phyloP scores from a whole-genome alignment of 495 filamentous ascomycete species.

The Penicillium taxi region DNA sequence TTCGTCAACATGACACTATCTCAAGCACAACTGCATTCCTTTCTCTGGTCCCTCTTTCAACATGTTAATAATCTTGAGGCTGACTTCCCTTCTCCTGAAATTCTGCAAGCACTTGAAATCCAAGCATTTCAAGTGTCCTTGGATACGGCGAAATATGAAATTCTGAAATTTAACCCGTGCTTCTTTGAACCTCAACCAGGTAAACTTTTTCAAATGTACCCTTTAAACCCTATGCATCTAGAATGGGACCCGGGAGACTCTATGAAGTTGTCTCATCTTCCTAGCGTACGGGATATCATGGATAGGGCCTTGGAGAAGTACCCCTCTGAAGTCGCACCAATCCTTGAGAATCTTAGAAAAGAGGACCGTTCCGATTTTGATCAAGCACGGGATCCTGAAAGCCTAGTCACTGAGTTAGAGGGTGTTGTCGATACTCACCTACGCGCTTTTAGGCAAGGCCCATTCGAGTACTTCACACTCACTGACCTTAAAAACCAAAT shows the following conservation, averaged over 20 bases:
- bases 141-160: not conserved
- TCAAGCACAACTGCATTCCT: too few relatives aligned
- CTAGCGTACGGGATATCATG: not conserved
- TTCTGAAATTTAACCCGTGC: slow-evolving; percentile 2
- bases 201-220: slow-evolving; percentile 1
- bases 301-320: not conserved
- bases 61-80: not conserved
- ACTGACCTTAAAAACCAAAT: too few relatives aligned
- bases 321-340: too few relatives aligned
- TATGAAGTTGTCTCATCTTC: not conserved
- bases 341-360: too few relatives aligned
- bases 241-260: too few relatives aligned
- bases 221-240: not conserved
- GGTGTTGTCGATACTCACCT: too few relatives aligned
- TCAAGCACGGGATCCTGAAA: too few relatives aligned
- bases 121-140: slow-evolving; percentile 3
- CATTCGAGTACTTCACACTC: too few relatives aligned
- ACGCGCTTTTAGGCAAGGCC: too few relatives aligned
- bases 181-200: slow-evolving; percentile 4
- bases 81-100: slow-evolving; percentile 1
- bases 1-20: too few relatives aligned
- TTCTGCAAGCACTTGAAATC: slow-evolving; percentile 3
- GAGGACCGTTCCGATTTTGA: too few relatives aligned
- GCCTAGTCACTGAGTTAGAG: too few relatives aligned
- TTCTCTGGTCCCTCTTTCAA: not conserved